Evolutionary conservation across 345 rosid species (phyloP), one percentile per base, ranked within the genome.

Genomic region (Gossypium stocksii): DNA sequence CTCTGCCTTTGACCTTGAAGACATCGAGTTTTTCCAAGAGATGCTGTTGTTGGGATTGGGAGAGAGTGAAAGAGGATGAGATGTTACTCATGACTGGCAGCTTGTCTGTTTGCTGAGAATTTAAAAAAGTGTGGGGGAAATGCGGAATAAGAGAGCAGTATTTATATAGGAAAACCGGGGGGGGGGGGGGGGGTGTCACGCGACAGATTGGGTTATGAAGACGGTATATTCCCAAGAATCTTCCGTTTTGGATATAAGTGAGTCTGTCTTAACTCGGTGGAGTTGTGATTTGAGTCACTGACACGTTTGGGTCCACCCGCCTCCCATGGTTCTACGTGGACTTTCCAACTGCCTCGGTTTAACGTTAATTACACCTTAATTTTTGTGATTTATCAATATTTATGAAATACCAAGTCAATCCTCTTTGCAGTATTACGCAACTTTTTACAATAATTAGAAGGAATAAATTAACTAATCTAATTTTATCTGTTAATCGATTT

Each of bases 1-100:
- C 88, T 8, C 84, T 68, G 68, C 91, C 89, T 69, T 83, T 83
- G 76, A 86, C 44, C 80, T 74, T 80, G 86, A 86, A 83, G 45
- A 82, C 62, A 17, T 82, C 73, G 34, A 81, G 84, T 77, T 84
- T 81, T 20, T 76, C 74, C 38, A 76, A 9, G 34, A 75, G 66
- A 51, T 20, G 23, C 23, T 62, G 48, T 46, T 61, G 77, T 2
- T 74, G 71, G 8, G 71, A 51, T n/a, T 72, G 66, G 1, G 58
- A 73, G 1, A 73, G 66, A 20, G 7, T 22, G 9, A 7, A 60
- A 59, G 45, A 29, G 15, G 66, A 59, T 8, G 44, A 23, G 4
- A 10, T 46, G 14, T 46, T 46, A 60, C 1, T 17, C 53, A 60
- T 60, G 7, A 2, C 51, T 2, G 41, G 65, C n/a, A 4, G 44